Base-by-base conservation (phyloP, 352 stramenopile species). In the Phytopythium vexans region DNA sequence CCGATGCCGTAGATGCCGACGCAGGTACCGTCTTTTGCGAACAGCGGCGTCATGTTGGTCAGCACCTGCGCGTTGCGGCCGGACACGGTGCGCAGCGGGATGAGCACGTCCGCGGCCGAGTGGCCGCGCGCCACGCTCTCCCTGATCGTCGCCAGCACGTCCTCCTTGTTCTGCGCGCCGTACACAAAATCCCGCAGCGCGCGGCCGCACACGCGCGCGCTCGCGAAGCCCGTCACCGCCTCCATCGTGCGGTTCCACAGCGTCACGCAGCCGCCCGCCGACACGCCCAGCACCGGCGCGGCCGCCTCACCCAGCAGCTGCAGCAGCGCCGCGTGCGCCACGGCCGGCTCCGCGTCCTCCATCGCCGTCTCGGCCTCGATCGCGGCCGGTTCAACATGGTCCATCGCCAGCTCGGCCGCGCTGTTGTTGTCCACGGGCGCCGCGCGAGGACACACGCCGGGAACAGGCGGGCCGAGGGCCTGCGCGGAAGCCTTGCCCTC, bases 241-340 rank as follows among this genome's bases (percentile, higher is more conserved):
- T 54, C 71, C 62, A 87, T 61, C 37, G 65, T 67, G 37, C 55
- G 58, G 66, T 92, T 92, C 82, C 82, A 92, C 49, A 87, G 57
- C 54, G 66, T 82, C 47, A 92, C 73, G 41, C 56, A 8, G 32
- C 77, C 79, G 41, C 82, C 60, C 3, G 64, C 36, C 31, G 74
- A 70, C 32, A 91, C 65, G 39, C 75, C 82, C 12, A 92, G 56
- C 14, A 86, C 82, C 1, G 82, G 76, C 40, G 78, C 74, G 49
- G 86, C 86, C 27, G 84, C 80, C n/a, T 77, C 81, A 32, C 80
- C 56, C 36, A 94, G 68, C 51, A 91, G 42, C 14, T 50, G 40
- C 15, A 74, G 58, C 38, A 70, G 53, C 35, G 58, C 62, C 21
- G 36, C 14, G 12, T 52, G 50, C 39, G 56, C 27, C 21, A 62